Base-by-base conservation (phyloP, 768 basidiomycete species). In the Phaeotremella skinneri region DNA sequence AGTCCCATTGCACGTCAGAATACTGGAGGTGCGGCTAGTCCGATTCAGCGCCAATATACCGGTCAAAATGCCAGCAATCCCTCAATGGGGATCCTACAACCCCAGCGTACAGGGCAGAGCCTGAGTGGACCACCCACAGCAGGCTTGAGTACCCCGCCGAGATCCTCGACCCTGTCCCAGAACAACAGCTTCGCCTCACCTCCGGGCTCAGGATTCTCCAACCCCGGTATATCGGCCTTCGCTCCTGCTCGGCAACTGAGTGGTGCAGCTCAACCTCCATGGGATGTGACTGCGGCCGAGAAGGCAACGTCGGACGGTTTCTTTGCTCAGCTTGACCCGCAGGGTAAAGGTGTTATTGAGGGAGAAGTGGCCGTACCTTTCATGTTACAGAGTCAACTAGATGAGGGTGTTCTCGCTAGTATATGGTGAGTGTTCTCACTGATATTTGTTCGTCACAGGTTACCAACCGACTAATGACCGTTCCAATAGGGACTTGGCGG, bases 331-430 rank as follows among this genome's bases (percentile, higher is more conserved):
- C 81, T 98, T 37, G 96, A 99, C 75, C 76, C 82, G 16, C 81
- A 83, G 62, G 85, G 82, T 64, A 82, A 79, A 59, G 92, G 91
- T 0, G 89, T 81, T 70, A 87, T 98, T 20, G 91, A 93, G 72
- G 92, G 92, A 6, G 91, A 94, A 59, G 85, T 90, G 31, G 96
- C 91, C 6, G 96, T 96, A 3, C 91, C 90, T 2, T 98, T 98
- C 78, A 88, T 99, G 87, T 75, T 94, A 59, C 86, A 91, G 77
- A 93, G 91, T 30, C 86, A 88, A 47, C 79, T 99, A 47, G 82
- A 86, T 1, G 88, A 89, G 60, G 86, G 87, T 26, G 82, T 83
- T 25, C 82, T 99, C n/a, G 96, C 96, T 3, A 87, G 84, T 67
- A 81, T 99, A 49, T 99, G 96, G 94, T 94, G 70, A 52, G 87